Conservation (phyloP, 805 yeast genomes). For the Spathaspora hagerdaliae region DNA sequence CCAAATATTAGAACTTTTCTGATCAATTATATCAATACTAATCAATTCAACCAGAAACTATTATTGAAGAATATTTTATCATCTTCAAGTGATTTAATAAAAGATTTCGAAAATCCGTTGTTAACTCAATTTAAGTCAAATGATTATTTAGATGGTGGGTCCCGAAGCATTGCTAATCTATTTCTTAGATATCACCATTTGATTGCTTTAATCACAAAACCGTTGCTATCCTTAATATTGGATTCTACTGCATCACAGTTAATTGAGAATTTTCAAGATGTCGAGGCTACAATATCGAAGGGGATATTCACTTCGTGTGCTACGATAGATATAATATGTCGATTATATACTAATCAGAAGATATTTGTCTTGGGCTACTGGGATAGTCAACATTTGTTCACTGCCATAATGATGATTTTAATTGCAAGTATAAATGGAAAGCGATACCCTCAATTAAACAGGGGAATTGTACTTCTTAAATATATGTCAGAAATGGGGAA, state of each 20-base stretch:
- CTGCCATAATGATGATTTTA: conserved; percentile 26
- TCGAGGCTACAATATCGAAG: conserved; percentile 23
- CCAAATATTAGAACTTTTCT: conserved; percentile 38
- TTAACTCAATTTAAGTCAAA: conserved; percentile 11
- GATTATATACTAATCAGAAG: conserved; percentile 23
- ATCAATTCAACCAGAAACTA: conserved; percentile 33
- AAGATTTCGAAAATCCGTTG: conserved; percentile 28
- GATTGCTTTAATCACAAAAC: conserved; percentile 27
- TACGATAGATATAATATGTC: conserved; percentile 25
- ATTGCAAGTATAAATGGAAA: conserved; percentile 21
- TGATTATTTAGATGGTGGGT: conserved; percentile 10
- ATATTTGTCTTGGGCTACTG: conserved; percentile 34
- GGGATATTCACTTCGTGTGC: conserved; percentile 26
- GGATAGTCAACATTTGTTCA: conserved; percentile 37
- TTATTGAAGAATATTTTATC: conserved; percentile 26
- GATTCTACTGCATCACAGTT: conserved; percentile 17
- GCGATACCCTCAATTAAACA: conserved; percentile 14
- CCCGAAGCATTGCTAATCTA: conserved; percentile 30
- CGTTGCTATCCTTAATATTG: conserved; percentile 29
- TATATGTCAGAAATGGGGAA: conserved; percentile 32
- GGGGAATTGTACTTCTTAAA: conserved; percentile 28
- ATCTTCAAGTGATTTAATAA: conserved; percentile 25
- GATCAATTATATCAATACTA: conserved; percentile 37
- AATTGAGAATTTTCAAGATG: conserved; percentile 19
- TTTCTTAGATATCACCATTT: conserved; percentile 34